phyloP scores from a whole-genome alignment of 2,329 filamentous ascomycete species.

The Emmonsiellopsis sp. region DNA sequence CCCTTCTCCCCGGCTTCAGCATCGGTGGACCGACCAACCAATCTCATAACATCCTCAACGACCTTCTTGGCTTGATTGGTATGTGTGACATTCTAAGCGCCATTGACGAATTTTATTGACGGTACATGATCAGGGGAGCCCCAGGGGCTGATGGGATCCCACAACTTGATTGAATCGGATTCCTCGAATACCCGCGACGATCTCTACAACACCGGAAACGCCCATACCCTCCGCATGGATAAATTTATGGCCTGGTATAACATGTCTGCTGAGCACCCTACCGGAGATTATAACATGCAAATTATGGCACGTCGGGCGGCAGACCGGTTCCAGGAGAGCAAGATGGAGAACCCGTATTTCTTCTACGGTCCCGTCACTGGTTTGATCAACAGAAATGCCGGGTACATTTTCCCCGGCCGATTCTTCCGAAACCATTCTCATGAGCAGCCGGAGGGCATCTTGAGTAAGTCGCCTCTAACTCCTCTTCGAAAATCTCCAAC shows the following conservation, averaged over 20 bases:
- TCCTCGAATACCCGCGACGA: conserved; percentile 44
- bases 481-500: background rate
- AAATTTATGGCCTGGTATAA: conserved; percentile 43
- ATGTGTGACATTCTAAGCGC: conserved; percentile 1
- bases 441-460: conserved; percentile 30
- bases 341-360: conserved; percentile 44
- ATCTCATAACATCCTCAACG: conserved; percentile 33
- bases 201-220: conserved; percentile 43
- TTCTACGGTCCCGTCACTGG: conserved; percentile 47
- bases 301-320: conserved; percentile 36
- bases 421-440: conserved; percentile 37
- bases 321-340: conserved; percentile 38
- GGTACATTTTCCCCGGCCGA: conserved; percentile 36
- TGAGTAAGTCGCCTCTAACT: conserved; percentile 21
- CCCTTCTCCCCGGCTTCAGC: conserved; percentile 41
- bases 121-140: conserved; percentile 26
- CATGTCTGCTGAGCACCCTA: conserved; percentile 15
- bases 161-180: conserved; percentile 49
- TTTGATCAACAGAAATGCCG: conserved; percentile 40
- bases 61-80: conserved; percentile 37
- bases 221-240: conserved; percentile 42
- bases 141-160: conserved; percentile 41
- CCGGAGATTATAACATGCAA: conserved; percentile 33
- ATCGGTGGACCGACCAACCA: conserved; percentile 38
- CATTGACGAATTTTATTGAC: background rate